Percentiles rank a stretch among this genome's conserved stretches.
These are phyloP conservation scores for Tricholoma sp. DNA, from an alignment of 768 basidiomycete genomes.

Conservation along the genomic window DNA sequence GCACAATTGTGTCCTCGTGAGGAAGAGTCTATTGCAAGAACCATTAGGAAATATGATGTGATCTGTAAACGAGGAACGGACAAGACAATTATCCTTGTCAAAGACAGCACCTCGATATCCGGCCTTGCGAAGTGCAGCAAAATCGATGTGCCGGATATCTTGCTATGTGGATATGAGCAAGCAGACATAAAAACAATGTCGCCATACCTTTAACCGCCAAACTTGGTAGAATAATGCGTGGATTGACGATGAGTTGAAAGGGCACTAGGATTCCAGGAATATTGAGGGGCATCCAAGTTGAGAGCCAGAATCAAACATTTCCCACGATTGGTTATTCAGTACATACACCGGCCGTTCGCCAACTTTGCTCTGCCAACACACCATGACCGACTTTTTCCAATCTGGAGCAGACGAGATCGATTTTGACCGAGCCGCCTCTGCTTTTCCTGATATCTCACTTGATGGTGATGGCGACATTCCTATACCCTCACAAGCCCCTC, in stretches of 20 bases:
- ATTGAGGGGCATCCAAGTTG: constrained; percentile 61
- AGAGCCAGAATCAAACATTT: constrained; percentile 1
- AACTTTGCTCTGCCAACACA: constrained; percentile 8
- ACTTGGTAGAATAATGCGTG: constrained; percentile 63
- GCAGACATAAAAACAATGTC: neutral
- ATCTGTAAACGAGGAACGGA: constrained; percentile 28
- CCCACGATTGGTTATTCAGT: constrained; percentile 14
- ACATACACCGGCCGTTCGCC: neutral
- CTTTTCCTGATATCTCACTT: constrained; percentile 81
- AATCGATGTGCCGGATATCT: constrained; percentile 87
- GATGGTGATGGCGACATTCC: constrained; percentile 61
- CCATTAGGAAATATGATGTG: neutral
- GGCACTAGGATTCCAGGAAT: constrained; percentile 65
- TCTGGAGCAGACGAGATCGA: constrained; percentile 58
- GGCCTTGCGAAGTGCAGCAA: constrained; percentile 58
- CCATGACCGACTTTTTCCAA: constrained; percentile 25
- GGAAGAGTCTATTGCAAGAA: constrained; percentile 64
- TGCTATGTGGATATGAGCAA: constrained; percentile 35
- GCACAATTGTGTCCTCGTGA: constrained; percentile 67
- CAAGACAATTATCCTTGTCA: constrained; percentile 98
- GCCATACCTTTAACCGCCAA: constrained; percentile 60
- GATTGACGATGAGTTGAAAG: constrained; percentile 64
- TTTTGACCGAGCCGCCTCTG: constrained; percentile 75
- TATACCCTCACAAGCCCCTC: constrained; percentile 23
- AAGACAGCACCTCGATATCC: constrained; percentile 91